Percentiles rank a stretch among this genome's conserved stretches.
Conservation (phyloP, 2,329 filamentous ascomycete genomes). For the Plectosphaerella sp. region DNA sequence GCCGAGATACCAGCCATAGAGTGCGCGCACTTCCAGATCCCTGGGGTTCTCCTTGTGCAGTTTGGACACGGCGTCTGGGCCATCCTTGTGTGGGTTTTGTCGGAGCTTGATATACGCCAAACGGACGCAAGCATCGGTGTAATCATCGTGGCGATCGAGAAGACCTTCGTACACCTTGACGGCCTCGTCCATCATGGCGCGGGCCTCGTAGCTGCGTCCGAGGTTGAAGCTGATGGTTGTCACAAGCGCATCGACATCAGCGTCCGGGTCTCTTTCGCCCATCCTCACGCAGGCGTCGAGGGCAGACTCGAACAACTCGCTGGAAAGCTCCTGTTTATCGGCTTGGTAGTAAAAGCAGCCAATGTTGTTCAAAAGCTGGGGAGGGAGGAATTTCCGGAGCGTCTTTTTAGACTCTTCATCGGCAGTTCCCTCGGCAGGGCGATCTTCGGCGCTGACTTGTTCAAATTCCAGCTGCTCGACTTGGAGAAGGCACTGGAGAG, state of each 20-base stretch:
- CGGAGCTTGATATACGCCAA: constrained; percentile 86
- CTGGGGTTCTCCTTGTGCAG: constrained; percentile 79
- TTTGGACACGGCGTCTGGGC: constrained; percentile 78
- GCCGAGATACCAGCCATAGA: constrained; percentile 95
- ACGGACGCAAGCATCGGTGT: constrained; percentile 85
- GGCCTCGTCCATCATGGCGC: constrained; percentile 75
- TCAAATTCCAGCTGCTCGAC: constrained; percentile 88
- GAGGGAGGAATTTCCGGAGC: constrained; percentile 75
- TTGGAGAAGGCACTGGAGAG: constrained; percentile 84
- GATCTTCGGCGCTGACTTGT: constrained; percentile 67
- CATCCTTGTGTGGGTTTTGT: constrained; percentile 76
- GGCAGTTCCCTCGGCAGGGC: constrained; percentile 51
- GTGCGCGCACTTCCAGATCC: constrained; percentile 85
- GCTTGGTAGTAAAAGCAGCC: constrained; percentile 91
- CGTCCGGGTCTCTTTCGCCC: constrained; percentile 66
- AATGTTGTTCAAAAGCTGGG: constrained; percentile 94
- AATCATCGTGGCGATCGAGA: constrained; percentile 79
- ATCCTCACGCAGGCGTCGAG: constrained; percentile 82
- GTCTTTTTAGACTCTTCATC: constrained; percentile 54
- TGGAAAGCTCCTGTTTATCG: constrained; percentile 74
- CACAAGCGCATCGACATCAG: constrained; percentile 86
- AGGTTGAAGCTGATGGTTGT: constrained; percentile 98
- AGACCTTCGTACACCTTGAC: constrained; percentile 85
- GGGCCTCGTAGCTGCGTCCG: constrained; percentile 85
- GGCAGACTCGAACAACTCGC: constrained; percentile 88